Percentiles rank a stretch among this genome's conserved stretches.
These are phyloP conservation scores for Ilyonectria mors-panacis DNA, from an alignment of 2,329 filamentous ascomycete genomes.

Conservation along the genomic window DNA sequence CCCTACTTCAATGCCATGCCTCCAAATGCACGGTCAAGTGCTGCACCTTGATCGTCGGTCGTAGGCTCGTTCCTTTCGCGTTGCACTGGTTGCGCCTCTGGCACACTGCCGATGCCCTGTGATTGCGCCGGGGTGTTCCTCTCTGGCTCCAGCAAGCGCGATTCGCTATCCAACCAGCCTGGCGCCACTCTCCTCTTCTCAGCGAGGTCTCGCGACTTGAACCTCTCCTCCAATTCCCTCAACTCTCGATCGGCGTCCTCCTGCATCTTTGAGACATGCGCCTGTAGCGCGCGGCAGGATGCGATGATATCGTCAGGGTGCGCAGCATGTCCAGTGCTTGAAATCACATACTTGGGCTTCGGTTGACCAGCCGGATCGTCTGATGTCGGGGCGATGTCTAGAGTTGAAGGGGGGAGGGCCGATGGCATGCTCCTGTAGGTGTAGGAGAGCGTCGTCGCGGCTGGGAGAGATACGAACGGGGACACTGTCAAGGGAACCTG, in stretches of 20 bases:
- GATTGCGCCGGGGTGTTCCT: conserved; percentile 55
- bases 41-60: conserved; percentile 66
- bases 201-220: conserved; percentile 76
- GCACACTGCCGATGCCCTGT: conserved; percentile 43
- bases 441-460: conserved; percentile 92
- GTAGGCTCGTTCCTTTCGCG: conserved; percentile 42
- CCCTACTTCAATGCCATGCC: conserved; percentile 57
- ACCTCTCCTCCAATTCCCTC: conserved; percentile 77
- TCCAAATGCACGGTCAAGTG: conserved; percentile 72
- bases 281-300: conserved; percentile 83
- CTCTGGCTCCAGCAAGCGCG: conserved; percentile 78
- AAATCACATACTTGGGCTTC: conserved; percentile 83
- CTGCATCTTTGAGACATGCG: conserved; percentile 80
- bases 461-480: conserved; percentile 91
- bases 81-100: conserved; percentile 34
- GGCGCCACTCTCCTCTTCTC: conserved; percentile 86
- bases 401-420: conserved; percentile 74
- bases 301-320: conserved; percentile 89
- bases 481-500: conserved; percentile 95
- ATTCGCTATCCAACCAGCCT: conserved; percentile 84
- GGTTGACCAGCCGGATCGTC: conserved; percentile 53
- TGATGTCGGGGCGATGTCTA: conserved; percentile 56
- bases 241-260: conserved; percentile 78
- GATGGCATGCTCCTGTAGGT: conserved; percentile 94
- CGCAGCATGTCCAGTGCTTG: conserved; percentile 83